Evolutionary conservation across 2,329 filamentous ascomycete species (phyloP).

Genomic region (Colletotrichum orchidophilum): DNA sequence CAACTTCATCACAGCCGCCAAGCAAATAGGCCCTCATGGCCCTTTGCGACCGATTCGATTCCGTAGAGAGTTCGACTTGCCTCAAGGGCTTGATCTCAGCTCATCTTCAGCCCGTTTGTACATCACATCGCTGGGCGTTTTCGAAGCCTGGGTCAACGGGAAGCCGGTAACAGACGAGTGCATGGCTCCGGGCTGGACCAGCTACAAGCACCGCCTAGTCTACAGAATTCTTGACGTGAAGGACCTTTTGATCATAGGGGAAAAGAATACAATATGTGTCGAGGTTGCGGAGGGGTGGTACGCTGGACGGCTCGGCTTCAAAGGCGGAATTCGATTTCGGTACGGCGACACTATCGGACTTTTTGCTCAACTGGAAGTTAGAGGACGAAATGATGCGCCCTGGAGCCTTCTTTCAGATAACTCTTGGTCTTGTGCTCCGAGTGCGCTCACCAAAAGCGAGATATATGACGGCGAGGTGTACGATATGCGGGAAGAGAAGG

Average conservation of each 20-base stretch:
- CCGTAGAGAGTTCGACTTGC: neutral
- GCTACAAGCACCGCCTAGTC: neutral
- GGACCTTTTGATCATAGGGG: neutral
- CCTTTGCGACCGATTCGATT: neutral
- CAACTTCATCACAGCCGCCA: neutral
- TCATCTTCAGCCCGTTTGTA: constrained; percentile 42
- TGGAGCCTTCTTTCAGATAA: neutral
- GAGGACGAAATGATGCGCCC: neutral
- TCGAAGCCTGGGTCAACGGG: constrained; percentile 50
- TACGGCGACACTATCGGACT: neutral
- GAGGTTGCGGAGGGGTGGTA: neutral
- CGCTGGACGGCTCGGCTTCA: neutral
- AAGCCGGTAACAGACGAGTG: constrained; percentile 21
- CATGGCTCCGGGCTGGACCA: neutral
- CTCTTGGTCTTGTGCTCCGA: neutral
- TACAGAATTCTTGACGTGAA: neutral
- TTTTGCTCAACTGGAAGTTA: neutral
- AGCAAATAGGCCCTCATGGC: neutral
- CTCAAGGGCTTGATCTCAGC: neutral
- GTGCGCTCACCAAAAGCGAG: neutral
- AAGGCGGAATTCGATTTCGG: neutral
- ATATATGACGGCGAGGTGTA: neutral
- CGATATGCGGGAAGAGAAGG: neutral
- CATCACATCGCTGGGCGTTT: constrained; percentile 48
- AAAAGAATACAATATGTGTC: neutral